phyloP scores from a whole-genome alignment of 345 rosid genomes.

The Ceriops decandra region DNA sequence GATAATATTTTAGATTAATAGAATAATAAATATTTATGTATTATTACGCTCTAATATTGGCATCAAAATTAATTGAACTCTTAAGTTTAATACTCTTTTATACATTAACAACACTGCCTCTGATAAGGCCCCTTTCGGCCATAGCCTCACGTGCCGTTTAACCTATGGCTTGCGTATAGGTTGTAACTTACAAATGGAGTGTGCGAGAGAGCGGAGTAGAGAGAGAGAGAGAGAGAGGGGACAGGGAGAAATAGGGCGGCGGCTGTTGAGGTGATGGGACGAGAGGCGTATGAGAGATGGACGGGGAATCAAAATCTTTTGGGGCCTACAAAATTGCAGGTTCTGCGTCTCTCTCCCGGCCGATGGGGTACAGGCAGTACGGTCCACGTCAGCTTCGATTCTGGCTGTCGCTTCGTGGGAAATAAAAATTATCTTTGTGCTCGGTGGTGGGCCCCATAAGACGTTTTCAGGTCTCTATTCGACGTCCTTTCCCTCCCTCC shows the following conservation, averaged over 20 bases:
- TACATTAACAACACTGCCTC: too few relatives aligned
- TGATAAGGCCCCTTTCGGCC: conserved; percentile 5
- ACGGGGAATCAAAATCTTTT: neutral
- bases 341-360: conserved; percentile 19
- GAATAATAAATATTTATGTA: too few relatives aligned
- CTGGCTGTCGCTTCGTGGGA: conserved; percentile 12
- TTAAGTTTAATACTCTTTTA: neutral
- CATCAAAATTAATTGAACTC: too few relatives aligned
- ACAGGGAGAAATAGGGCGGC: conserved; percentile 22
- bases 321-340: conserved; percentile 13
- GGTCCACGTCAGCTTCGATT: conserved; percentile 32
- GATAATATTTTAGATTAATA: too few relatives aligned
- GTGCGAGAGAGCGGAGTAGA: too few relatives aligned
- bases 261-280: conserved; percentile 47
- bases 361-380: conserved; percentile 10
- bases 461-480: conserved; percentile 4
- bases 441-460: neutral
- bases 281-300: conserved; percentile 37
- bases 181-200: too few relatives aligned
- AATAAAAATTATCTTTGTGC: too few relatives aligned
- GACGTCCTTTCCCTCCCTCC: too few relatives aligned
- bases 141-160: too few relatives aligned
- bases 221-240: neutral
- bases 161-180: too few relatives aligned
- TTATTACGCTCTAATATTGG: too few relatives aligned